Evolutionary conservation across 2,329 filamentous ascomycete species (phyloP).

Genomic region (Hypoxylon sp.): DNA sequence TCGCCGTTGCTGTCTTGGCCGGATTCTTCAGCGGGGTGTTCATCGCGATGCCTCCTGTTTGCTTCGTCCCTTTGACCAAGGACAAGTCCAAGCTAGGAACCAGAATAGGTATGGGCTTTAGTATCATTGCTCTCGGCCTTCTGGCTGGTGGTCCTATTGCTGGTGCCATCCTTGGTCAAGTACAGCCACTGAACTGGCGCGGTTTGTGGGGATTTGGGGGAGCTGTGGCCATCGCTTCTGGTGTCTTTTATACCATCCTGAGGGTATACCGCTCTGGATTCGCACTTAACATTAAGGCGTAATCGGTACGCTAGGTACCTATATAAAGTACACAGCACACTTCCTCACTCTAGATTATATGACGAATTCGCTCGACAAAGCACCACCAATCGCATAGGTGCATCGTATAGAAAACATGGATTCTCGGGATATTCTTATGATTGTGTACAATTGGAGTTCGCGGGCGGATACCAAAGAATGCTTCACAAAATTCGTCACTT

Average conservation of each 20-base stretch:
- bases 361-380: too few relatives aligned
- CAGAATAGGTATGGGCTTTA: conserved; percentile 49
- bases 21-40: conserved; percentile 53
- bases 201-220: conserved; percentile 47
- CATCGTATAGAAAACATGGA: conserved; percentile 5
- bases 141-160: conserved; percentile 46
- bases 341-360: too few relatives aligned
- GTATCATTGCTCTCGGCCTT: conserved; percentile 43
- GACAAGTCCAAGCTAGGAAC: conserved; percentile 52
- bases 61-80: conserved; percentile 49
- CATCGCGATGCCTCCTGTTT: conserved; percentile 51
- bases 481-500: background rate
- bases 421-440: background rate
- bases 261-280: conserved; percentile 33
- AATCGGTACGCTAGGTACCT: background rate
- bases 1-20: conserved; percentile 47
- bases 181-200: conserved; percentile 44
- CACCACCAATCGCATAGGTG: background rate
- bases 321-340: background rate
- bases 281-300: conserved; percentile 31
- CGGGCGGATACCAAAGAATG: background rate
- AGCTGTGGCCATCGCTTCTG: conserved; percentile 28
- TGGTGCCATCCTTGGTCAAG: conserved; percentile 45
- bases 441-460: conserved; percentile 4
- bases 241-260: conserved; percentile 23